These are phyloP conservation scores for Hibiscus tridactylites DNA, from an alignment of 345 rosid species.

Conservation along the genomic window DNA sequence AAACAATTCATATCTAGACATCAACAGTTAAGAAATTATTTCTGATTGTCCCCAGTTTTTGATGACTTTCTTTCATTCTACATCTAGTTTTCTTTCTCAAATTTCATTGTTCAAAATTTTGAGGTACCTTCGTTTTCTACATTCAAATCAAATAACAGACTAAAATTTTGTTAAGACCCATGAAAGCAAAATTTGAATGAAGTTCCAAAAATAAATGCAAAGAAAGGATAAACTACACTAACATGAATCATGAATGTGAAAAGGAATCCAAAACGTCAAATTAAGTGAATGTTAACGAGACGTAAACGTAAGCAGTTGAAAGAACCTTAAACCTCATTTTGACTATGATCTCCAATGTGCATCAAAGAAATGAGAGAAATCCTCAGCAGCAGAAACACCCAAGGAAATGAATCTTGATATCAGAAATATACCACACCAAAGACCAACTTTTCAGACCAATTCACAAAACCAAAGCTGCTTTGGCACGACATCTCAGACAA, in stretches of 20 bases:
- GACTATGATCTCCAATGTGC: not conserved
- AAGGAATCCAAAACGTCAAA: not conserved
- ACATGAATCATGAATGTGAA: not conserved
- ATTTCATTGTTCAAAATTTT: not conserved
- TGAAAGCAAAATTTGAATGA: not conserved
- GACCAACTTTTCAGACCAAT: not conserved
- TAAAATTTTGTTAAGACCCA: not conserved
- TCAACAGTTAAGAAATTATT: too few relatives aligned
- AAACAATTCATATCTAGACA: too few relatives aligned
- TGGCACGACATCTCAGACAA: slow-evolving; percentile 2
- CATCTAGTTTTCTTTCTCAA: not conserved
- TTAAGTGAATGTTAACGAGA: not conserved
- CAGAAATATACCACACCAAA: not conserved
- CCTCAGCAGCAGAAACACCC: not conserved
- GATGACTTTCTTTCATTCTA: too few relatives aligned
- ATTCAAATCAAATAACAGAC: not conserved
- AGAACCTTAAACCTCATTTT: not conserved
- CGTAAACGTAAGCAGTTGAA: not conserved
- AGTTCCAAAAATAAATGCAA: not conserved
- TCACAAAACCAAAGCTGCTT: not conserved
- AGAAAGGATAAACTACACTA: not conserved
- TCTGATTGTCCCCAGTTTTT: too few relatives aligned
- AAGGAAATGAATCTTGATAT: not conserved
- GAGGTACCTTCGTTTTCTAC: not conserved
- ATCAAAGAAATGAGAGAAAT: not conserved